These are phyloP conservation scores for Neonothopanus nambi DNA, from an alignment of 1,284 basidiomycete species.

Conservation along the genomic window DNA sequence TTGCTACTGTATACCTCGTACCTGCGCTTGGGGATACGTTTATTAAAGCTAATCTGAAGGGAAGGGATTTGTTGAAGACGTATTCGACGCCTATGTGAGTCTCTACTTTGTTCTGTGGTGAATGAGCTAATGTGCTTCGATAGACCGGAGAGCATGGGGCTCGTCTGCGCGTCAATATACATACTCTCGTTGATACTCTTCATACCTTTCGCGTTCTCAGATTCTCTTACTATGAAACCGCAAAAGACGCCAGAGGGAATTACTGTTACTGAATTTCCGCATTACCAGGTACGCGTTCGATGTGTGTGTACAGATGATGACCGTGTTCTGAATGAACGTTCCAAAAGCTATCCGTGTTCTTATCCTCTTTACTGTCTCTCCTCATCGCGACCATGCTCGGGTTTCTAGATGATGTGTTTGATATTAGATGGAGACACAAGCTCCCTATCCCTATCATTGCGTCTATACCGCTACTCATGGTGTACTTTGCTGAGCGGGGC, in stretches of 20 bases:
- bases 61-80: slow-evolving; percentile 80
- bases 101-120: not conserved
- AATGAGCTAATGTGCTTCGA: slow-evolving; percentile 1
- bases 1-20: slow-evolving; percentile 72
- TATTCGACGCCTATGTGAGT: slow-evolving; percentile 74
- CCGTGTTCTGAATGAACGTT: not conserved
- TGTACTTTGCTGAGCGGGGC: slow-evolving; percentile 94
- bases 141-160: slow-evolving; percentile 92
- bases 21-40: slow-evolving; percentile 77
- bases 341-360: slow-evolving; percentile 81
- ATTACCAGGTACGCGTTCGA: slow-evolving; percentile 68
- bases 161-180: slow-evolving; percentile 89
- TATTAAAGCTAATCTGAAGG: slow-evolving; percentile 75
- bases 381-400: slow-evolving; percentile 92
- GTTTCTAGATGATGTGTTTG: slow-evolving; percentile 97
- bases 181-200: slow-evolving; percentile 84
- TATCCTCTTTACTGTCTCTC: slow-evolving; percentile 90
- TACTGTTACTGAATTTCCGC: slow-evolving; percentile 75
- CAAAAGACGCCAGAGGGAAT: slow-evolving; percentile 57
- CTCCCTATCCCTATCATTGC: slow-evolving; percentile 96
- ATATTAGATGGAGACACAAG: slow-evolving; percentile 99
- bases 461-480: slow-evolving; percentile 91
- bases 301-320: slow-evolving; percentile 6
- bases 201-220: slow-evolving; percentile 87
- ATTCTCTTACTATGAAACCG: slow-evolving; percentile 46